Evolutionary conservation across 2,329 filamentous ascomycete genomes (phyloP), one percentile per base, ranked within the genome.

Genomic region (Trichoderma hamatum): DNA sequence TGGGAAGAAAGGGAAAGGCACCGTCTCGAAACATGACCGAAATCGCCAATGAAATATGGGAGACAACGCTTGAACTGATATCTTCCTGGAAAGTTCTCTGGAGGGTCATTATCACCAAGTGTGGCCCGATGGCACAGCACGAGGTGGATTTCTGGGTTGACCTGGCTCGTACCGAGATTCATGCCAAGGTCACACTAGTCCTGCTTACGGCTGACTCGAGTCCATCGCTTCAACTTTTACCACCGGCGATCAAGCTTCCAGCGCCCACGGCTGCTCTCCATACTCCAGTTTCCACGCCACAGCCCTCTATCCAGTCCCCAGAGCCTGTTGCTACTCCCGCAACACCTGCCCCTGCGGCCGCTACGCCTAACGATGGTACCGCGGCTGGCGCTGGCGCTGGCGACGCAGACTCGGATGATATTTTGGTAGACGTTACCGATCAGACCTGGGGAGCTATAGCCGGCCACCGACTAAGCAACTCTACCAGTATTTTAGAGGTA

Each of bases 41-140:
- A 26, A 82, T 94, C n/a, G 88, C 88, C 1, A 84, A 86, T 59
- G 92, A 94, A 74, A 91, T 96, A 3, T 95, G 92, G 92, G 86
- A 89, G 67, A 91, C 89, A 1, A 95, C 92, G 0, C 82, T 90
- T 34, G 90, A 90, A n/a, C 85, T 95, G 36, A 87, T 94, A 39
- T 87, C 89, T 0, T 83, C 84, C 19, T 88, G 89, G 78, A 90
- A 89, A 73, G 88, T 94, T 0, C 88, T 90, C 68, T 95, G 92
- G 92, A 89, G 92, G 19, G 82, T 96, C 13, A 89, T 93, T 70
- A 86, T 96, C 70, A 89, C 90, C 39, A 92, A 92, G 77, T 89
- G 87, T 59, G 89, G 90, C 2, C 80, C 86, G 3, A 91, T 93
- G 86, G 88, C 90, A 30, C 82, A 84, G 34, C 84, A 87, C 7